Evolutionary conservation across 805 yeast species (phyloP), one percentile per base, ranked within the genome.

Genomic region (Teunomyces atbi): DNA sequence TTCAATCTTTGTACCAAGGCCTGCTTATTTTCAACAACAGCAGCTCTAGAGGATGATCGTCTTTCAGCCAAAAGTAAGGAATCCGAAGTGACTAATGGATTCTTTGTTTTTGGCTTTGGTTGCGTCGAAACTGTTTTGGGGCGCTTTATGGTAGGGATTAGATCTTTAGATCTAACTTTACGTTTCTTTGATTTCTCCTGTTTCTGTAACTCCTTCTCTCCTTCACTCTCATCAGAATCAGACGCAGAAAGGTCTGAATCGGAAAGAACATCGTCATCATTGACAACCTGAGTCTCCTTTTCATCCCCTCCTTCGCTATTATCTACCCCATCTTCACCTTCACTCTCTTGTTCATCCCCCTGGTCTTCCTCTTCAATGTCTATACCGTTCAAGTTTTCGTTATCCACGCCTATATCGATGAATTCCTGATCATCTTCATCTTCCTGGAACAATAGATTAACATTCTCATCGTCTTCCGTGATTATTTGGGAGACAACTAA

Each of bases 11-110:
- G 81, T 33, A 85, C 83, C 15, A 88, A 80, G n/a, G 83, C 87
- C 52, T 87, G 71, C 56, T 88, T 89, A 60, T 82, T 89, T 54
- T 83, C 82, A 4, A 88, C 77, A 0, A 95, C 94, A 0, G 96
- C 77, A 7, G 80, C 69, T 61, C 99, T 79, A 13, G 89, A 79
- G 0, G 96, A 87, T 0, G 85, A 79, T 56, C 96, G 73, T 61
- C 96, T 73, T 4, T 71, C 71, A 1, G 71, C 63, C 12, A 73
- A 65, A 16, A 85, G 59, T 21, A 87, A 60, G 12, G 81, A 69
- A 10, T 77, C 83, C 0, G 85, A 60, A 5, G 71, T 58, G 4
- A 78, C 52, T 42, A 55, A 35, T 16, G 45, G 48, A 15, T 53
- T 59, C 50, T 69, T 71, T 3, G 76, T 51, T 58, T 50, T 71